Evolutionary conservation across 371 early-diverging fungal genomes (phyloP), one percentile per base, ranked within the genome.

Genomic region (Mucor plumbeus): DNA sequence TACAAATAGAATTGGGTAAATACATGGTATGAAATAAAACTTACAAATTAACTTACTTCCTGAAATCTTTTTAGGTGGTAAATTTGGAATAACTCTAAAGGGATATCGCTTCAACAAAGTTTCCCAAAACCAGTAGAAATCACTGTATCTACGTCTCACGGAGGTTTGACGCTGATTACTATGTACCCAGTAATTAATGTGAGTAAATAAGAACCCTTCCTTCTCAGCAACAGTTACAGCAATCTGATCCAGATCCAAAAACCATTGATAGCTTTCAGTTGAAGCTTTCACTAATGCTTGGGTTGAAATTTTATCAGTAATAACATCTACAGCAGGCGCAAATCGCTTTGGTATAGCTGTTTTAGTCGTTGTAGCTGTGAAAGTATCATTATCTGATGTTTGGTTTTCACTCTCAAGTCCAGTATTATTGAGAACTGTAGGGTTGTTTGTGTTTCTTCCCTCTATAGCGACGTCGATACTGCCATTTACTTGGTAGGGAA

Each of bases 211-310:
- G 57, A 80, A 83, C 0, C 83, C 83, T 62, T 83, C 83, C 44
- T 87, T 87, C 69, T 94, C 94, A 8, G 93, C 90, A 0, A 90
- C 85, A 64, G 91, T 76, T 0, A 93, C 83, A 54, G 84, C 76
- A 47, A 89, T 84, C 6, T 78, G 67, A 59, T 90, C 89, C 14
- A 83, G 41, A 44, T 84, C 79, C 26, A 80, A 19, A 67, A 83
- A 86, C 87, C 86, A 89, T 7, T 73, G 63, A 19, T 61, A 64
- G 19, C 56, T 64, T 13, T 71, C 67, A 1, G 68, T 68, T 0
- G 67, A 71, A 8, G 67, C 57, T 31, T 68, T 68, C 14, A 68
- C 68, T 4, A 68, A 41, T 10, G 63, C 68, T 31, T 59, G 63
- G 34, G 68, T 68, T 3, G 63, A 68, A 14, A 26, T 58, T 41